Evolutionary conservation across 768 basidiomycete genomes (phyloP), one percentile per base, ranked within the genome.

Genomic region (Multifurca ochricompacta): DNA sequence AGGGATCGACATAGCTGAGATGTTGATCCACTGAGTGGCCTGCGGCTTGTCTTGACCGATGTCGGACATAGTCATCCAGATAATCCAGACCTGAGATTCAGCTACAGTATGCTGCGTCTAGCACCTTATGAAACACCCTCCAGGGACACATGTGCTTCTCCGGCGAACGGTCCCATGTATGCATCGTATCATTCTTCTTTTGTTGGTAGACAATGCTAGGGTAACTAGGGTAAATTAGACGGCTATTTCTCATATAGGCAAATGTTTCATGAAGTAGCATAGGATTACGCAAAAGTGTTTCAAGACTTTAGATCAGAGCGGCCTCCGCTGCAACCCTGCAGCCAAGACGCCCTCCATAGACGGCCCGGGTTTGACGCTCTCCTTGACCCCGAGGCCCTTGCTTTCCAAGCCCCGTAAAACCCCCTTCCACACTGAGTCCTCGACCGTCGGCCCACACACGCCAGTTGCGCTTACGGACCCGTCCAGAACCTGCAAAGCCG

Each of bases 401-500:
- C 73, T 70, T 58, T 81, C 77, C 65, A 95, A 65, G 6, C 79
- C 77, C 6, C 69, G 64, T 68, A 95, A 68, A 14, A 93, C 78
- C 0, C 78, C 76, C 19, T 61, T 65, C 69, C 83, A 91, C 21
- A 95, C 70, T 27, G 73, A 76, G 57, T 69, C 66, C 35, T 80
- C 76, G 30, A 74, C 75, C 35, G 75, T 74, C 0, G 93, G 93
- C 9, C 85, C 83, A 28, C 68, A 73, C 3, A 91, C 91, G 16
- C 91, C 91, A 31, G 81, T 67, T 30, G 69, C 69, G 1, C 59
- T 13, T 64, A 67, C 59, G 35, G 59, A 48, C 1, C 85, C 87
- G 64, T 90, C 85, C 35, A 88, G 68, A 5, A 92, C 74, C 31
- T 74, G 73, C 61, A 87, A 66, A 1, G 91, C 82, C 1, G 91